Evolutionary conservation across 805 yeast genomes (phyloP), one percentile per base, ranked within the genome.

Genomic region (Spathaspora gorwiae): DNA sequence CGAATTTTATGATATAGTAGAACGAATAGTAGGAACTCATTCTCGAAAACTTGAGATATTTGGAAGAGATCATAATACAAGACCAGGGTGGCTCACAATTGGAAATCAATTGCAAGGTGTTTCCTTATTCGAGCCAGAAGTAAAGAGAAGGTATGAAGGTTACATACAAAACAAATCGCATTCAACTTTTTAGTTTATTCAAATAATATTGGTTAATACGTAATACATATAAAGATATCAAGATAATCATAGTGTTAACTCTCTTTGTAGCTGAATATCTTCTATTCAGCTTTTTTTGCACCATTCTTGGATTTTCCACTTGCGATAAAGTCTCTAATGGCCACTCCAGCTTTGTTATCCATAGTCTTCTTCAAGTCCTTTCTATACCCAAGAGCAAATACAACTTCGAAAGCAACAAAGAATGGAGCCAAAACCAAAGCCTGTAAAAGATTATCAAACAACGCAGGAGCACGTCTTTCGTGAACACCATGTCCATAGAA

Each of bases 391-490:
- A 81, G 54, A 45, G 67, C 61, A 55, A 88, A 87, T 11, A 87
- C 73, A 2, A 84, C 57, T 61, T 94, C 98, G 61, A 83, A 87
- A 11, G 83, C 68, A 4, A 90, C 95, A 60, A 92, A 90, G 57
- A 79, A 89, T 1, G 98, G 98, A 1, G 98, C 98, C 50, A 90
- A 70, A 0, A 92, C 89, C 14, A 92, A 61, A 5, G 97, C 94
- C 59, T 90, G 97, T 5, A 83, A 66, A 38, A 89, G 68, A 58
- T 84, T 90, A 56, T 90, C 96, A 35, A 88, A 61, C 43, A 92
- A 64, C 0, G 98, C 97, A 0, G 99, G 99, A 0, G 90, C 86
- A 36, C 88, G 73, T 48, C 73, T 75, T 59, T 92, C 99, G 57
- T 81, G 87, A 9, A 77, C 72, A 1, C 86, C 92, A 60, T 94